phyloP scores from a whole-genome alignment of 192 early-diverging fungal genomes.

The Oehlia diaphana region DNA sequence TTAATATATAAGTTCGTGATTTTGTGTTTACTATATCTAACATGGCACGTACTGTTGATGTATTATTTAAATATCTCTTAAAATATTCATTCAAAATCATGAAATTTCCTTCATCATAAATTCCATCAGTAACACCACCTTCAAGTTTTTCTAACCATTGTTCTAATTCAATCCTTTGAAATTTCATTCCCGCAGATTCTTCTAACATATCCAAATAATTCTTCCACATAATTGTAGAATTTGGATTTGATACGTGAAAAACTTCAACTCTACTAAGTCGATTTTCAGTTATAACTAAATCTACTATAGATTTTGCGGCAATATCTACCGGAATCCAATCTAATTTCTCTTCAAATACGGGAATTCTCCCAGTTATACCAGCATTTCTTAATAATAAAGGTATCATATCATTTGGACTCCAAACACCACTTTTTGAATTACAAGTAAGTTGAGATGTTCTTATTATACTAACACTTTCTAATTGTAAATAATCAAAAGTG shows the following conservation, averaged over 20 bases:
- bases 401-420: conserved; percentile 4
- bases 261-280: neutral
- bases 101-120: neutral
- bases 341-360: neutral
- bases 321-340: conserved; percentile 15
- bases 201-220: neutral
- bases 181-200: conserved; percentile 8
- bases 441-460: neutral
- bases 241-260: conserved; percentile 4
- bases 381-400: conserved; percentile 13
- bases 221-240: conserved; percentile 8
- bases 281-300: neutral
- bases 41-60: neutral
- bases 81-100: conserved; percentile 6
- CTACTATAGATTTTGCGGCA: conserved; percentile 10
- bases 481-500: conserved; percentile 15
- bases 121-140: neutral
- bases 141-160: neutral
- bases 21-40: conserved; percentile 13
- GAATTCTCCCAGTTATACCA: neutral
- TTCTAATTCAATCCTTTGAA: neutral
- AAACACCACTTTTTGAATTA: neutral
- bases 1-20: neutral
- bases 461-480: neutral
- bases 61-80: neutral